Conservation (phyloP, 2,329 filamentous ascomycete species). For the Tolypocladium amazonense region DNA sequence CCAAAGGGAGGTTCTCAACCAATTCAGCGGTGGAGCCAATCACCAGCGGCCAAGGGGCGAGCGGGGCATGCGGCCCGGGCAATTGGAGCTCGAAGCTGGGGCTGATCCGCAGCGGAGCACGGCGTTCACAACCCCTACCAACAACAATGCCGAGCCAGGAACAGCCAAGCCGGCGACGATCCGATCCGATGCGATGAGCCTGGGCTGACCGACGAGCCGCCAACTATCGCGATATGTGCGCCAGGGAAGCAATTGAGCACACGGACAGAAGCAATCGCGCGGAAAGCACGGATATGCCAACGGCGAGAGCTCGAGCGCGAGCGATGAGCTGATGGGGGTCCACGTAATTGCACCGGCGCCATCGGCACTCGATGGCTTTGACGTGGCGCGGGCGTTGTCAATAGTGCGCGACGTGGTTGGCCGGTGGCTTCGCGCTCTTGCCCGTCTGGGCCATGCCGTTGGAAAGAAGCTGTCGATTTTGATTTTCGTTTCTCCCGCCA, state of each 20-base stretch:
- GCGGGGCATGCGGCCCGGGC: not conserved
- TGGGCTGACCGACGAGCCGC: not conserved
- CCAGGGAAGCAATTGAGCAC: not conserved
- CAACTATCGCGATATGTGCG: not conserved
- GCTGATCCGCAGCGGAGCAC: not conserved
- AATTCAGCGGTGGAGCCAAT: not conserved
- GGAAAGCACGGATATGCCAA: not conserved
- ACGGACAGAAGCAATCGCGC: not conserved
- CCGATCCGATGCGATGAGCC: not conserved
- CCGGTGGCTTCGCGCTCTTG: not conserved
- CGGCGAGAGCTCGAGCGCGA: not conserved
- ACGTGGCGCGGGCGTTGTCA: not conserved
- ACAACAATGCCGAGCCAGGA: not conserved
- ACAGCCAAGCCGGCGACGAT: not conserved
- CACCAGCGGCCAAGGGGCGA: not conserved
- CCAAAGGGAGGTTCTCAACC: not conserved
- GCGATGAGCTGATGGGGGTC: not conserved
- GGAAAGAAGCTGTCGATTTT: too few species aligned
- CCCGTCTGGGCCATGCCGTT: not conserved
- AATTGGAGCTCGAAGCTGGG: not conserved
- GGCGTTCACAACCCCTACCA: too few species aligned
- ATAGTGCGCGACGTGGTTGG: not conserved
- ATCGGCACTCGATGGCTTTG: not conserved
- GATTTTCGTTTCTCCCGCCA: not conserved
- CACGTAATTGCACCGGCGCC: not conserved